These are phyloP conservation scores for Tylopilus subfusipes DNA, from an alignment of 768 basidiomycete species.

Conservation along the genomic window DNA sequence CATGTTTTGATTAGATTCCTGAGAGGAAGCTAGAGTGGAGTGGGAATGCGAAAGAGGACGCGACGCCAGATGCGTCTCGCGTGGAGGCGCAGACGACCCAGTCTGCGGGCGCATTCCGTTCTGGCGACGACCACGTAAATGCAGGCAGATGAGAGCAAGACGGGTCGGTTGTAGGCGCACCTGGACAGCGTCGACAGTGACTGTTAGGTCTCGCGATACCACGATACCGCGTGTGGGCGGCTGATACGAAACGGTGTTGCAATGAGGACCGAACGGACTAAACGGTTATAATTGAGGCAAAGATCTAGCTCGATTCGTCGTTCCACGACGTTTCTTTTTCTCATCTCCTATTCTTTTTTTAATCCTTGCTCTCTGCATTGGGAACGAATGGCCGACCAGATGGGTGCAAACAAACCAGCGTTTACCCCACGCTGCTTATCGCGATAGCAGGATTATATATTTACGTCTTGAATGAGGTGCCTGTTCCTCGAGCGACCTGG, in stretches of 20 bases:
- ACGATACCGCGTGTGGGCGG: too few species aligned
- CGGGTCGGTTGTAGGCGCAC: too few species aligned
- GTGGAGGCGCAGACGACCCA: conserved; percentile 6
- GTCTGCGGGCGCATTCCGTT: conserved; percentile 9
- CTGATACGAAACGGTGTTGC: too few species aligned
- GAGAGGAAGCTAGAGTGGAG: conserved; percentile 24
- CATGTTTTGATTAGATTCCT: conserved; percentile 35
- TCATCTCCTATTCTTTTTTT: too few species aligned
- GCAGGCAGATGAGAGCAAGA: neutral
- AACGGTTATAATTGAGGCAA: neutral
- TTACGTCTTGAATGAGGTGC: neutral
- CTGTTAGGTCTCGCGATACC: conserved; percentile 31
- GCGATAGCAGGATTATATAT: neutral
- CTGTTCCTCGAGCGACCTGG: neutral
- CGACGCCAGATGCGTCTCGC: neutral
- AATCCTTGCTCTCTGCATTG: neutral
- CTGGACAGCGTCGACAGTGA: conserved; percentile 26
- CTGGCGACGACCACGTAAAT: conserved; percentile 6
- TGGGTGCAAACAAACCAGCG: neutral
- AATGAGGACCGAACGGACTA: neutral
- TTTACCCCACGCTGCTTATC: neutral
- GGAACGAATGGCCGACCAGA: too few species aligned
- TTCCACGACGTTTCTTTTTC: too few species aligned
- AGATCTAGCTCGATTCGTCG: too few species aligned
- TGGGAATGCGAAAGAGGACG: neutral